phyloP scores from a whole-genome alignment of 192 early-diverging fungal genomes.

The Backusella australiensis region DNA sequence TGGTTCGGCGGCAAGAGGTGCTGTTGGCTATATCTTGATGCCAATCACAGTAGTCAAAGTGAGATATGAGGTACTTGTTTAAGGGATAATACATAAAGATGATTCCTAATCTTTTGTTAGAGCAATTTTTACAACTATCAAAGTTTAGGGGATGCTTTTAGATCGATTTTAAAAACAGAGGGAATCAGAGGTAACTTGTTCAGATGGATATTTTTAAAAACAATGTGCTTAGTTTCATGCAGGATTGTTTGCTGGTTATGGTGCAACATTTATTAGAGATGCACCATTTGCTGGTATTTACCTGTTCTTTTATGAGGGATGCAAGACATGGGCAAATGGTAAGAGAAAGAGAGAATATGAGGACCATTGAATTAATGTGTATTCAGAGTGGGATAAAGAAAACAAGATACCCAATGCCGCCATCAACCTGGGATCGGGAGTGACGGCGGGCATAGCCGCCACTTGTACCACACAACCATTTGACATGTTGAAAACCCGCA shows the following conservation, averaged over 20 bases:
- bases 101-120: constrained; percentile 28
- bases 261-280: constrained; percentile 86
- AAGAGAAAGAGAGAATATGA: background rate
- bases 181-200: constrained; percentile 55
- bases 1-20: constrained; percentile 64
- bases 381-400: background rate
- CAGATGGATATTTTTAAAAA: background rate
- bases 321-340: constrained; percentile 54
- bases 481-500: constrained; percentile 90
- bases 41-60: constrained; percentile 93
- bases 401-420: constrained; percentile 33
- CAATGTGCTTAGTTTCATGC: background rate
- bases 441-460: constrained; percentile 68
- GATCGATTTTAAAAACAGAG: constrained; percentile 64
- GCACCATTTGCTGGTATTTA: constrained; percentile 91
- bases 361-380: too few relatives aligned
- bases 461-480: constrained; percentile 90
- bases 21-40: constrained; percentile 89
- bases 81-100: background rate
- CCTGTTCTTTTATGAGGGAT: constrained; percentile 83
- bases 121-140: constrained; percentile 84
- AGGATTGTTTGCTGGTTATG: constrained; percentile 86
- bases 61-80: constrained; percentile 73
- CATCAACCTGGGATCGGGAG: constrained; percentile 41
- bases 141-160: constrained; percentile 62